Evolutionary conservation across 176 grass and related monocot species (phyloP).

Genomic region (Zoysia japonica): DNA sequence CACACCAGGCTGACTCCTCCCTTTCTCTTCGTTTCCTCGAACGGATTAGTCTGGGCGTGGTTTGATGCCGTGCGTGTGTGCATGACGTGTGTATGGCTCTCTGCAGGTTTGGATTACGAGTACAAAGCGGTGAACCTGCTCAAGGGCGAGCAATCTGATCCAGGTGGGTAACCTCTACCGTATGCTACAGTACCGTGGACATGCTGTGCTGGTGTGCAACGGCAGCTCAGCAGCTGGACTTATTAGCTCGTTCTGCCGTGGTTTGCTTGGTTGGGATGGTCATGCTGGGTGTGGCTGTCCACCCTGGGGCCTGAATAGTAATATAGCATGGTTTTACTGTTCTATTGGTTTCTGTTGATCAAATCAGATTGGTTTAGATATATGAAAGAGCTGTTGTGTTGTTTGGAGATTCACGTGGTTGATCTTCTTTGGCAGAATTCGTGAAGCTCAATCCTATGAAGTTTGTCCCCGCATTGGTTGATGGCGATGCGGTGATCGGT

Average conservation of each 20-base stretch:
- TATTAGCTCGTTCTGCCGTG: background rate
- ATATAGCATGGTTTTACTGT: background rate
- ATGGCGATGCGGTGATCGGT: constrained; percentile 20
- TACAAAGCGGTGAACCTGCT: constrained; percentile 57
- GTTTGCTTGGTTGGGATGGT: background rate
- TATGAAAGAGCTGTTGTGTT: background rate
- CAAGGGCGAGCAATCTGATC: constrained; percentile 60
- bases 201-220: background rate
- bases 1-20: background rate
- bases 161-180: constrained; percentile 21
- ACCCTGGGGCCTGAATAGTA: background rate
- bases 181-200: background rate
- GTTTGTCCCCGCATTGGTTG: constrained; percentile 42
- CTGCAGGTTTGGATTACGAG: constrained; percentile 45
- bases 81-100: too few species aligned
- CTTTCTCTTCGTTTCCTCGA: background rate
- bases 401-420: background rate
- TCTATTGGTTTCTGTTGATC: background rate
- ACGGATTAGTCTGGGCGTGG: background rate
- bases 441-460: constrained; percentile 59
- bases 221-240: background rate
- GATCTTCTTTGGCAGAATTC: constrained; percentile 41
- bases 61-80: background rate
- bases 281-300: background rate
- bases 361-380: background rate